Conservation (phyloP, 2,329 filamentous ascomycete genomes). For the Colletotrichum graminicola region DNA sequence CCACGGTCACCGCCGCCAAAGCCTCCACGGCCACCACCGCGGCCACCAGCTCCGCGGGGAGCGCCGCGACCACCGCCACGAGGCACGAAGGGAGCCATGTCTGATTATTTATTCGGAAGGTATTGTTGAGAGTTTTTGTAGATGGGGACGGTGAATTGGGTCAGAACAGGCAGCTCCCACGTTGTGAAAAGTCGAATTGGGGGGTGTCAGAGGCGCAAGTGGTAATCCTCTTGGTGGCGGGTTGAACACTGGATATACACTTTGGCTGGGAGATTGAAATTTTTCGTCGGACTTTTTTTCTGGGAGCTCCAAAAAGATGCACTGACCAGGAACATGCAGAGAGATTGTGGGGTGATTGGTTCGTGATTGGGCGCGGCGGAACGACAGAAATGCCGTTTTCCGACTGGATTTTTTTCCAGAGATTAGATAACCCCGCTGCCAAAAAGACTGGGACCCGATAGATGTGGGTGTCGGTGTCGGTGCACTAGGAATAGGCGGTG, state of each 20-base stretch:
- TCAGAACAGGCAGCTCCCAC: slow-evolving; percentile 23
- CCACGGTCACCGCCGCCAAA: slow-evolving; percentile 52
- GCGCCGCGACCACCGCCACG: slow-evolving; percentile 47
- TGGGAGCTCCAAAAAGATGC: slow-evolving; percentile 34
- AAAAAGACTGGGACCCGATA: neutral
- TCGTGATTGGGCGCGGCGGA: slow-evolving; percentile 38
- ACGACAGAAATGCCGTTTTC: slow-evolving; percentile 12
- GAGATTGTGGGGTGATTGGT: slow-evolving; percentile 28
- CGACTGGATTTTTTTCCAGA: slow-evolving; percentile 22
- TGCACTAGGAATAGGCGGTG: neutral
- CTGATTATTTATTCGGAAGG: slow-evolving; percentile 8
- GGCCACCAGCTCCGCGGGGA: slow-evolving; percentile 48
- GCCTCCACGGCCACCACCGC: slow-evolving; percentile 45
- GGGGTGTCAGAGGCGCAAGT: slow-evolving; percentile 24
- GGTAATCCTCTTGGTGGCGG: slow-evolving; percentile 31
- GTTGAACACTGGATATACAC: slow-evolving; percentile 25
- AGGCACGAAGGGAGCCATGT: slow-evolving; percentile 46
- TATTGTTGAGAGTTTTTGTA: neutral
- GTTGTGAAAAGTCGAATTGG: slow-evolving; percentile 22
- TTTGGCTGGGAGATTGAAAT: slow-evolving; percentile 33
- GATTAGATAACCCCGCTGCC: slow-evolving; percentile 29
- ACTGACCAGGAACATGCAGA: slow-evolving; percentile 39
- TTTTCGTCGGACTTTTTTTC: slow-evolving; percentile 42
- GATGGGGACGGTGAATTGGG: neutral
- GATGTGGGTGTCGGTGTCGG: neutral